A percentile compares a stretch with the other conserved stretches of the same genome.
Conservation (phyloP, 257 asterid genomes). For the Eustoma russellianum region DNA sequence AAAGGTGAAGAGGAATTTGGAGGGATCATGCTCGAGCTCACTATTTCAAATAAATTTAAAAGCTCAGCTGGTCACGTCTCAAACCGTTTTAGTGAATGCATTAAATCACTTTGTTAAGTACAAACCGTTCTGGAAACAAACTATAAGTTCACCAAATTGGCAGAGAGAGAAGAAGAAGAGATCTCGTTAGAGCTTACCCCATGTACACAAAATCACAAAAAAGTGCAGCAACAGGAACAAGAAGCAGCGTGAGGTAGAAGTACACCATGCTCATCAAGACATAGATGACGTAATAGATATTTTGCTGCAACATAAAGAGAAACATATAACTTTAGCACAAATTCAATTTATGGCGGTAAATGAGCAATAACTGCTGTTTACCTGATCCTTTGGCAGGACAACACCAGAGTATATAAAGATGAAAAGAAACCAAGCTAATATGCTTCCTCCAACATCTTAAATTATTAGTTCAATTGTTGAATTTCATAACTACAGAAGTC, state of each 20-base stretch:
- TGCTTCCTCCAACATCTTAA: conserved; percentile 57
- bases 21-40: no score
- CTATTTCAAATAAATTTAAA: no score
- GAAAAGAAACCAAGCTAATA: conserved; percentile 72
- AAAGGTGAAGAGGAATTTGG: no score
- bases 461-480: no score
- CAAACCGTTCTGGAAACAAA: no score
- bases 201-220: conserved; percentile 77
- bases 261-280: conserved; percentile 87
- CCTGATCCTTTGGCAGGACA: conserved; percentile 77
- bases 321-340: conserved; percentile 10
- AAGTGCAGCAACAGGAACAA: conserved; percentile 84
- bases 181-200: conserved; percentile 48
- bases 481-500: no score
- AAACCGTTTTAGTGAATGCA: no score
- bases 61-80: no score
- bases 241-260: conserved; percentile 75
- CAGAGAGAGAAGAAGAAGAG: conserved; percentile 9
- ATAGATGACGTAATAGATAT: conserved; percentile 71
- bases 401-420: conserved; percentile 83
- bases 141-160: not conserved
- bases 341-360: not conserved
- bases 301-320: conserved; percentile 47
- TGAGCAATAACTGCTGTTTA: conserved; percentile 11
- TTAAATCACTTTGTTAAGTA: no score